Percentiles rank a stretch among this genome's conserved stretches.
These are phyloP conservation scores for Neurospora sp. DNA, from an alignment of 495 filamentous ascomycete genomes.

Conservation along the genomic window DNA sequence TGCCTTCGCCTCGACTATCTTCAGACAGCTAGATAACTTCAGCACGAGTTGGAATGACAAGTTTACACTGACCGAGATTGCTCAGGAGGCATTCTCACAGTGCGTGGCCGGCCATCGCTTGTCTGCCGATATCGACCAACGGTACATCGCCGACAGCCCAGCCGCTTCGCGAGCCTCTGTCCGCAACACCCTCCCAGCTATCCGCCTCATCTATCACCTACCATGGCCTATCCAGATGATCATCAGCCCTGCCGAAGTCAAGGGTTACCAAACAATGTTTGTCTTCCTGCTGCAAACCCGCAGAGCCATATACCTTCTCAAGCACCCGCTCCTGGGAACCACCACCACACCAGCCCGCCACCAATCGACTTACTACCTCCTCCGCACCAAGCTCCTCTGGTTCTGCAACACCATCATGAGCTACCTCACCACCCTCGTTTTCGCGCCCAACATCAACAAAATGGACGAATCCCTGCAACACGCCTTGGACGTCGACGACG, in stretches of 20 bases:
- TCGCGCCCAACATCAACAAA: constrained; percentile 43
- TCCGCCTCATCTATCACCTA: constrained; percentile 52
- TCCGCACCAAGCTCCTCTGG: constrained; percentile 71
- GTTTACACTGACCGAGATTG: constrained; percentile 70
- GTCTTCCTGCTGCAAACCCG: constrained; percentile 69
- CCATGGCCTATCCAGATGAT: constrained; percentile 86
- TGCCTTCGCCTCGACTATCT: constrained; percentile 56
- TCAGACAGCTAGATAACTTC: constrained; percentile 63
- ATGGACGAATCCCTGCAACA: constrained; percentile 44
- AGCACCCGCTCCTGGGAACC: constrained; percentile 39
- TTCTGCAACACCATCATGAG: constrained; percentile 63
- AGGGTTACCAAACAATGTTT: constrained; percentile 58
- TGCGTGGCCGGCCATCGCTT: constrained; percentile 51
- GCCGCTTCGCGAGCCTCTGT: constrained; percentile 33
- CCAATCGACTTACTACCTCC: constrained; percentile 42
- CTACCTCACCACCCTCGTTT: constrained; percentile 64
- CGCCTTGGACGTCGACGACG: constrained; percentile 69
- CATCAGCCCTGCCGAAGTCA: constrained; percentile 49
- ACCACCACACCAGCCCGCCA: constrained; percentile 20
- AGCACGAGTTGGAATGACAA: constrained; percentile 67
- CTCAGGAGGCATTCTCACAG: constrained; percentile 54
- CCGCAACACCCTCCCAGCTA: constrained; percentile 39
- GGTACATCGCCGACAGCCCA: constrained; percentile 18
- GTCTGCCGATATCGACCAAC: constrained; percentile 39
- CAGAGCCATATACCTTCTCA: constrained; percentile 58